phyloP scores from a whole-genome alignment of 2,329 filamentous ascomycete species.

The Colletotrichum musae region DNA sequence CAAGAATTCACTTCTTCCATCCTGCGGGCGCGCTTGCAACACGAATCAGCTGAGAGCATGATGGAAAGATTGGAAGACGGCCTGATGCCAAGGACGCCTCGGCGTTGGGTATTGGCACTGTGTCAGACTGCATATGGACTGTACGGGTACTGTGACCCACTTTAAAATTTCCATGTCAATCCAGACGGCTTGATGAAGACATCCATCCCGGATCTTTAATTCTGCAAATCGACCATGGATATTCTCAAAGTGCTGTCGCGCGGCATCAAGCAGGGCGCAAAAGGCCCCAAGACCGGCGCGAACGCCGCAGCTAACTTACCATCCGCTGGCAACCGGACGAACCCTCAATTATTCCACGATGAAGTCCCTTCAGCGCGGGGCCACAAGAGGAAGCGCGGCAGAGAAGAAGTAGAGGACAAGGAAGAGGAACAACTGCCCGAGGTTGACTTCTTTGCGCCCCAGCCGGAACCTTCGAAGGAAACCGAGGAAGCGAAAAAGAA shows the following conservation, averaged over 20 bases:
- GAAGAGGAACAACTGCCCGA: constrained; percentile 57
- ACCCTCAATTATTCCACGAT: constrained; percentile 80
- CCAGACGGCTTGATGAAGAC: neutral
- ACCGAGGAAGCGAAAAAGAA: constrained; percentile 43
- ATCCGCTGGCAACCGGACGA: constrained; percentile 74
- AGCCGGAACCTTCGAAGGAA: constrained; percentile 48
- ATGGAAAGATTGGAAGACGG: no score
- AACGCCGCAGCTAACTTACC: constrained; percentile 65
- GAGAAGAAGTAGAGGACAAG: constrained; percentile 49
- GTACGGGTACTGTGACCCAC: constrained; percentile 31
- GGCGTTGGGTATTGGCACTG: no score
- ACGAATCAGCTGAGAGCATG: no score
- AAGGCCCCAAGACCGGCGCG: constrained; percentile 50
- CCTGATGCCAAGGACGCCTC: no score
- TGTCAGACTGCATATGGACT: constrained; percentile 1
- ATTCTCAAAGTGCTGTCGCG: constrained; percentile 81
- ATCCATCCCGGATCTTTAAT: neutral
- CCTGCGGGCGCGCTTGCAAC: no score
- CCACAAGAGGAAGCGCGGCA: constrained; percentile 70
- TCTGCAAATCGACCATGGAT: constrained; percentile 68
- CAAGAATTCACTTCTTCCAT: no score
- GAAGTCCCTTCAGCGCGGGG: constrained; percentile 57
- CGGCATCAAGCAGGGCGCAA: constrained; percentile 72
- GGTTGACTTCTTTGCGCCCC: constrained; percentile 73
- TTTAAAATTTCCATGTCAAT: constrained; percentile 38